Base-by-base conservation (phyloP, 352 stramenopile genomes). In the Peronosclerospora sorghi region DNA sequence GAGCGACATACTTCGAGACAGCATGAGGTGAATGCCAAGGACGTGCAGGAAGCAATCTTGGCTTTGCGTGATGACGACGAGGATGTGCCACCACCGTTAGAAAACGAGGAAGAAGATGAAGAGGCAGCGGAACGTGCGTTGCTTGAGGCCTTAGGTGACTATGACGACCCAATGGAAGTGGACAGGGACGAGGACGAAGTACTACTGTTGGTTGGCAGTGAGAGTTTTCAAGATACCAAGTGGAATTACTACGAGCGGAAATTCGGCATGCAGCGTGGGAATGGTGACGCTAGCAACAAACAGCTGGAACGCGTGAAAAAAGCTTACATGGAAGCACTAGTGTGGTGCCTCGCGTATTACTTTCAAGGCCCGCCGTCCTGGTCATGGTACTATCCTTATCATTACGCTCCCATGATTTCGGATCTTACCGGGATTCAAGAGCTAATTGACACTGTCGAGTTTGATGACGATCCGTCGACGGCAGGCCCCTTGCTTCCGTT, bases 321-420 rank as follows among this genome's bases (percentile, higher is more conserved):
- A 36, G 54, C 68, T 8, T 93, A 90, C 48, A 62, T 93, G 41
- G 81, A 93, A 41, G 75, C 73, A 5, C 55, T 93, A 12, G 65
- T 85, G 13, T 93, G 81, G 81, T 77, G 62, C 49, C 48, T 89
- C 7, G 54, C 68, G 30, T 93, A 93, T 48, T 93, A 93, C 38
- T 91, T 86, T 41, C 76, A 89, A 56, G 96, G 96, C 1, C 94
- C 91, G 43, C 78, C 82, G 37, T 98, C 86, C 4, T 99, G 96
- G 96, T 90, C 87, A 19, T 99, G 96, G 96, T 99, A 96, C 56
- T 99, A 97, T 58, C 96, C 96, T 3, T 98, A 97, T 59, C 96
- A 99, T 65, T 99, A 99, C 58, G 92, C 95, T 7, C 96, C 96
- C 2, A 99, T 99, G 80, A 80, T 97, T 12, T 98, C 90, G 1